A percentile compares a stretch with the other conserved stretches of the same genome.
Conservation (phyloP, 345 rosid genomes). For the Populus nigra region DNA sequence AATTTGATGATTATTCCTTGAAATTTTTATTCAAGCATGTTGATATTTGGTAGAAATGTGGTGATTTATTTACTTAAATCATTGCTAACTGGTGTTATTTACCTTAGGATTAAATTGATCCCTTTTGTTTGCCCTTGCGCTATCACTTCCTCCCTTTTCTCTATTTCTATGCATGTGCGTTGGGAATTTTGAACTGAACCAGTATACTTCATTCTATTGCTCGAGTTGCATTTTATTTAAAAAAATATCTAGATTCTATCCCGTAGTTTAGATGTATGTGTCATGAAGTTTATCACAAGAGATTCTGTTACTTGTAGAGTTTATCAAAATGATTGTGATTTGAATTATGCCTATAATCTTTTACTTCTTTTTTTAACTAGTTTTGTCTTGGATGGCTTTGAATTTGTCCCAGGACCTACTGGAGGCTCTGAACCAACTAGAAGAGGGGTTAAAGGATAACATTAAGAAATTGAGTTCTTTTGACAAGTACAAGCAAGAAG, state of each 20-base stretch:
- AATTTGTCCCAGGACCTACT: conserved; percentile 61
- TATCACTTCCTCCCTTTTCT: background rate
- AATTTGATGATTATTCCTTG: too few relatives aligned
- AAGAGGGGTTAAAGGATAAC: conserved; percentile 75
- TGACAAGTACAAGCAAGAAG: conserved; percentile 94
- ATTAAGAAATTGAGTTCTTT: conserved; percentile 87
- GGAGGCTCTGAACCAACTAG: conserved; percentile 82
- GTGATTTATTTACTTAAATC: too few relatives aligned
- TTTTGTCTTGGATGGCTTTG: conserved; percentile 1
- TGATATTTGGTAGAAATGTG: too few relatives aligned
- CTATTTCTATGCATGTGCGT: background rate
- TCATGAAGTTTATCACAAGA: background rate
- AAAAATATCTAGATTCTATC: background rate
- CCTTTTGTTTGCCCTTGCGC: background rate
- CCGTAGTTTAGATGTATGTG: background rate
- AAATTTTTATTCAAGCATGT: too few relatives aligned
- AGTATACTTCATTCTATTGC: background rate
- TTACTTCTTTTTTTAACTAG: background rate
- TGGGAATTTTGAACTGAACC: background rate
- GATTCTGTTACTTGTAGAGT: background rate
- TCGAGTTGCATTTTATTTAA: background rate
- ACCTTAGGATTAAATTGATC: background rate
- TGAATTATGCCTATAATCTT: background rate
- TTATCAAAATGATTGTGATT: background rate
- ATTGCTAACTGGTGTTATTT: too few relatives aligned